These are phyloP conservation scores for Cucumis cinereus DNA, from an alignment of 306 rosid species.

Conservation along the genomic window DNA sequence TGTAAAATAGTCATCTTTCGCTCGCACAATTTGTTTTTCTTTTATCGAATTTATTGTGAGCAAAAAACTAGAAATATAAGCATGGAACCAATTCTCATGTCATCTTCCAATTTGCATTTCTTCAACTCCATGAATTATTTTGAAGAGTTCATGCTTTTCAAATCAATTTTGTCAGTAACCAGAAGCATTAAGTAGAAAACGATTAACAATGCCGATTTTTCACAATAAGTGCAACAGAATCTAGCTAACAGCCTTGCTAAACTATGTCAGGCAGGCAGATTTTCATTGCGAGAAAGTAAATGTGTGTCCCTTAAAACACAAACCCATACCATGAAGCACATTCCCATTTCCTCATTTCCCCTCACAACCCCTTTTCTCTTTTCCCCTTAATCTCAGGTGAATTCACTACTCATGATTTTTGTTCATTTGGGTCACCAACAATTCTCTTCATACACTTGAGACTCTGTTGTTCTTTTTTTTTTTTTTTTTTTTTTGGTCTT, in stretches of 20 bases:
- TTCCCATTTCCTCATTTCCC: too few species aligned
- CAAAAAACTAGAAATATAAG: not conserved
- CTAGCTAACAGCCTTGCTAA: not conserved
- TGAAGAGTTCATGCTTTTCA: not conserved
- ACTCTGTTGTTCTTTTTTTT: too few species aligned
- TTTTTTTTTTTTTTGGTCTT: too few species aligned
- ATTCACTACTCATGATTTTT: too few species aligned
- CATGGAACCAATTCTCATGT: not conserved
- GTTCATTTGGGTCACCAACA: too few species aligned
- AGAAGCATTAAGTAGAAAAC: not conserved
- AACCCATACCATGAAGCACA: too few species aligned
- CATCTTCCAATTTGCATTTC: not conserved
- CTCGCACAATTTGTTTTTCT: not conserved
- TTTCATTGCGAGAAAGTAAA: not conserved
- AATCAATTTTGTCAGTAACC: not conserved
- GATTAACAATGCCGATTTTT: not conserved
- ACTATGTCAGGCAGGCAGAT: not conserved
- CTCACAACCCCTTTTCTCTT: too few species aligned
- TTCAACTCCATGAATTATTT: not conserved
- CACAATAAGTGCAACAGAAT: not conserved
- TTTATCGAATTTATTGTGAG: not conserved
- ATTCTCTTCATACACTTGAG: too few species aligned
- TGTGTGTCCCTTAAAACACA: too few species aligned
- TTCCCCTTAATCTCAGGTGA: too few species aligned
- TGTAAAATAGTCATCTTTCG: not conserved